These are phyloP conservation scores for Tetrahymena thermophila DNA, from an alignment of 73 alveolate species.

Conservation along the genomic window DNA sequence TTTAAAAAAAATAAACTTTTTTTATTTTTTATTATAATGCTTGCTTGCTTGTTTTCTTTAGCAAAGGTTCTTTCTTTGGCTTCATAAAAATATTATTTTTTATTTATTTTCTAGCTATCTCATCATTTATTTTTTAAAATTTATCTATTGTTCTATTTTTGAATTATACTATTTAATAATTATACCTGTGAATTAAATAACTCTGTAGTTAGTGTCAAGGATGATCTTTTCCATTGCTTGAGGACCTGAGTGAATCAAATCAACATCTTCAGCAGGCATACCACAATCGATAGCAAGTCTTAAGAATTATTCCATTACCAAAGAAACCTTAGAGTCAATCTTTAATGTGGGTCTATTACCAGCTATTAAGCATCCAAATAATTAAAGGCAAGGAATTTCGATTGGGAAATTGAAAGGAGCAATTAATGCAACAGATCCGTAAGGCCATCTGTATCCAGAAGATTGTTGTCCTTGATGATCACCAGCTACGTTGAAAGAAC, in stretches of 20 bases:
- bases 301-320: conserved; percentile 64
- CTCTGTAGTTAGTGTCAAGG: conserved; percentile 35
- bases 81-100: too few species aligned
- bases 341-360: conserved; percentile 69
- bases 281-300: conserved; percentile 70
- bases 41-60: too few species aligned
- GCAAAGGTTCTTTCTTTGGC: too few species aligned
- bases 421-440: conserved; percentile 61
- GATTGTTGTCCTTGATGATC: conserved; percentile 63
- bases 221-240: conserved; percentile 50
- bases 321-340: conserved; percentile 58
- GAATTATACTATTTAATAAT: too few species aligned
- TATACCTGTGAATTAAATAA: conserved; percentile 53
- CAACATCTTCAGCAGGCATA: conserved; percentile 61
- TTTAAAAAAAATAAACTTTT: not conserved
- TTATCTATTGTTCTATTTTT: too few species aligned
- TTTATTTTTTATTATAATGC: too few species aligned
- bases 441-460: conserved; percentile 75
- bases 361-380: conserved; percentile 71
- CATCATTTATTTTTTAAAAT: too few species aligned
- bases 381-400: conserved; percentile 70
- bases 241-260: conserved; percentile 51
- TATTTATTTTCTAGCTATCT: not conserved
- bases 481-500: conserved; percentile 61
- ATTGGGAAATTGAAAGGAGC: conserved; percentile 81